Evolutionary conservation across 495 filamentous ascomycete species (phyloP).

Genomic region (Neurospora sp.): DNA sequence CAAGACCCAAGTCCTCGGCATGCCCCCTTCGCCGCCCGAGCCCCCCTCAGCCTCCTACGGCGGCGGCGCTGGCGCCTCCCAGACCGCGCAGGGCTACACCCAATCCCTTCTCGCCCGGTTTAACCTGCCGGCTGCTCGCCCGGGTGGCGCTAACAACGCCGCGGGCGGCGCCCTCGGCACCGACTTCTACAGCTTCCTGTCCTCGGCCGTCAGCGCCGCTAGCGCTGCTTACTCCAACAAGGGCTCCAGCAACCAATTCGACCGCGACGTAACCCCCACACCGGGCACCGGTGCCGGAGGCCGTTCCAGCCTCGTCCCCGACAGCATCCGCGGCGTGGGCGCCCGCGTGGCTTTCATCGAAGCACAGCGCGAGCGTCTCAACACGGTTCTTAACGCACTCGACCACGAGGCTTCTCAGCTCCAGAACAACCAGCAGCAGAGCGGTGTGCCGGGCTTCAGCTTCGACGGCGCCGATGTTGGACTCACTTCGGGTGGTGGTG

Average conservation of each 20-base stretch:
- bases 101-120: constrained; percentile 77
- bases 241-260: neutral
- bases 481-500: neutral
- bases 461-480: constrained; percentile 13
- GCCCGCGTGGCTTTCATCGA: constrained; percentile 62
- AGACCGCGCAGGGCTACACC: constrained; percentile 55
- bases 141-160: constrained; percentile 11
- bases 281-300: neutral
- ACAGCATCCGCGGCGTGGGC: constrained; percentile 45
- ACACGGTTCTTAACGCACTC: constrained; percentile 59
- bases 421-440: constrained; percentile 22
- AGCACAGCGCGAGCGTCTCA: constrained; percentile 62
- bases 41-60: constrained; percentile 28
- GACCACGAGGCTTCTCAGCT: constrained; percentile 55
- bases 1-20: constrained; percentile 62
- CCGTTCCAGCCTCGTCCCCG: constrained; percentile 53
- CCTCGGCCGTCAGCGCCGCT: constrained; percentile 48
- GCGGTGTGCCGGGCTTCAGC: constrained; percentile 20
- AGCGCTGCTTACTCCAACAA: constrained; percentile 11
- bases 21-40: constrained; percentile 39
- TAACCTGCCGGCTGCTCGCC: constrained; percentile 55
- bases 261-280: constrained; percentile 42
- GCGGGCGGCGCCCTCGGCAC: constrained; percentile 32
- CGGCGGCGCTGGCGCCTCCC: constrained; percentile 22
- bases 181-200: constrained; percentile 69